Evolutionary conservation across 164 flowering plant species (phyloP).

Genomic region (Piper longum): DNA sequence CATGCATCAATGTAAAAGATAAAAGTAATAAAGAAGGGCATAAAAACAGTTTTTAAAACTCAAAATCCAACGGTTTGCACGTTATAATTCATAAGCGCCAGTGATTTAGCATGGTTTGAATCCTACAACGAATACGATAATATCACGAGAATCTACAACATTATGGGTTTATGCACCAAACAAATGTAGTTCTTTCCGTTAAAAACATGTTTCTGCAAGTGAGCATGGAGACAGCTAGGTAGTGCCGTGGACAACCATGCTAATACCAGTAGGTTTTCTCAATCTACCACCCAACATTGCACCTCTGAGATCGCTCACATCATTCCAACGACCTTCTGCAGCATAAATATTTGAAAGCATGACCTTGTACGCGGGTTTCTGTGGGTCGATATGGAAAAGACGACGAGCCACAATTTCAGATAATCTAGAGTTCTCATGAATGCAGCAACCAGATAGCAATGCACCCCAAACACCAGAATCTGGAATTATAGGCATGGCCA

Average conservation of each 20-base stretch:
- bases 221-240: too few relatives aligned
- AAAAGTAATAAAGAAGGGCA: too few relatives aligned
- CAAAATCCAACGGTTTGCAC: too few relatives aligned
- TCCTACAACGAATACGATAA: too few relatives aligned
- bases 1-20: too few relatives aligned
- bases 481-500: slow-evolving; percentile 30
- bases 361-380: slow-evolving; percentile 41
- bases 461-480: slow-evolving; percentile 82
- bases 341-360: slow-evolving; percentile 75
- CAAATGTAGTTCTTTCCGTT: too few relatives aligned
- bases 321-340: slow-evolving; percentile 54
- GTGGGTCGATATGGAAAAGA: slow-evolving; percentile 29
- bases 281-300: slow-evolving; percentile 13
- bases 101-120: too few relatives aligned
- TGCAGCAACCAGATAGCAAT: slow-evolving; percentile 54
- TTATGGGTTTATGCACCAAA: too few relatives aligned
- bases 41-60: too few relatives aligned
- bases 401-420: slow-evolving; percentile 33
- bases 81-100: too few relatives aligned
- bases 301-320: slow-evolving; percentile 45
- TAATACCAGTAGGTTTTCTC: slow-evolving; percentile 45
- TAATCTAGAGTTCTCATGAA: slow-evolving; percentile 35
- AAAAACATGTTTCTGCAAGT: too few relatives aligned
- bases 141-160: too few relatives aligned
- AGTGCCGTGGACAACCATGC: slow-evolving; percentile 23